Evolutionary conservation across 345 rosid species (phyloP).

Genomic region (Zanthoxylum bungeanum): DNA sequence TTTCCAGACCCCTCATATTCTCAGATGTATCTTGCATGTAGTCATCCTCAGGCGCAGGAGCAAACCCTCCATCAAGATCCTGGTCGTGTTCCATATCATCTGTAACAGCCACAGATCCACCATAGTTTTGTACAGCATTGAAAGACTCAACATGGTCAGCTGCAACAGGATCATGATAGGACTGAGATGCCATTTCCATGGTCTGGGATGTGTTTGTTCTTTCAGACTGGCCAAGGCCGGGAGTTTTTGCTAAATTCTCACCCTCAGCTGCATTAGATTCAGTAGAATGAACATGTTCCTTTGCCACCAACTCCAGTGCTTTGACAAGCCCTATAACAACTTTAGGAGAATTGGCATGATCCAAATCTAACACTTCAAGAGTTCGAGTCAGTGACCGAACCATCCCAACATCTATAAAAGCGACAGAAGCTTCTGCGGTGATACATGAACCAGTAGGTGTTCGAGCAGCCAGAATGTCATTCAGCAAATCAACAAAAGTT

Average conservation of each 20-base stretch:
- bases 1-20: slow-evolving; percentile 69
- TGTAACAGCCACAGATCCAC: slow-evolving; percentile 76
- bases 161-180: slow-evolving; percentile 52
- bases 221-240: slow-evolving; percentile 46
- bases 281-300: slow-evolving; percentile 75
- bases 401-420: slow-evolving; percentile 85
- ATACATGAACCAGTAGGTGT: slow-evolving; percentile 77
- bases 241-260: slow-evolving; percentile 58
- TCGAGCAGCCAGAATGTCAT: slow-evolving; percentile 86
- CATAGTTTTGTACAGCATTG: slow-evolving; percentile 51
- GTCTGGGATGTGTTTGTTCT: slow-evolving; percentile 53
- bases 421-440: slow-evolving; percentile 83
- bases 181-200: slow-evolving; percentile 50
- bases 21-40: slow-evolving; percentile 87
- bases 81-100: slow-evolving; percentile 97
- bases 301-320: slow-evolving; percentile 87
- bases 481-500: slow-evolving; percentile 66
- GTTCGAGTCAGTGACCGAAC: slow-evolving; percentile 69
- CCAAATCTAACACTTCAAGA: slow-evolving; percentile 87
- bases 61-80: slow-evolving; percentile 79
- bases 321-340: slow-evolving; percentile 76
- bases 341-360: slow-evolving; percentile 82
- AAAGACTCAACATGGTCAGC: slow-evolving; percentile 52
- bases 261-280: slow-evolving; percentile 53
- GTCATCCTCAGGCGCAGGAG: slow-evolving; percentile 68